A percentile compares a stretch with the other conserved stretches of the same genome.
These are phyloP conservation scores for Penicillium corylophilum DNA, from an alignment of 2,329 filamentous ascomycete species.

Conservation along the genomic window DNA sequence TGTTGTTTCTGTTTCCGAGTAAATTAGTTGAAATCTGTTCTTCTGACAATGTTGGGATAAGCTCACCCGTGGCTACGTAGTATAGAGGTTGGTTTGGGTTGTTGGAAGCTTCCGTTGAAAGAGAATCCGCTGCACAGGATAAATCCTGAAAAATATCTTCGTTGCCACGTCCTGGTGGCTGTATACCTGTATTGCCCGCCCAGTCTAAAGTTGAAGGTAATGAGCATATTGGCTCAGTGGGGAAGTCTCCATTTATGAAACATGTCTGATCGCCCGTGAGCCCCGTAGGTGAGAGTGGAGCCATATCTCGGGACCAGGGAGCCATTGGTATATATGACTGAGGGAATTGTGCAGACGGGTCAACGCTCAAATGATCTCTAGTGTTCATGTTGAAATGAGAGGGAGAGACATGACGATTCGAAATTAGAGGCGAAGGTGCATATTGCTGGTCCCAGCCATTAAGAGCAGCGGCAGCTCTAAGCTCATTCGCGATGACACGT, in stretches of 20 bases:
- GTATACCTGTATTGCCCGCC: not conserved
- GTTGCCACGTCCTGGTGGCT: not conserved
- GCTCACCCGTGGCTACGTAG: conserved; percentile 21
- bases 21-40: not conserved
- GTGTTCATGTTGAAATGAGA: not conserved
- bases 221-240: not conserved
- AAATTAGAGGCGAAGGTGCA: conserved; percentile 12
- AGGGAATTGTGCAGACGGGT: not conserved
- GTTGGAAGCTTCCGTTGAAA: not conserved
- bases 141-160: not conserved
- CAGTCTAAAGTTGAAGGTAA: not conserved
- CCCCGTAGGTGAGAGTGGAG: not conserved
- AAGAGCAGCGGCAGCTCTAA: conserved; percentile 29
- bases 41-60: no score
- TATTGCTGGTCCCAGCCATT: conserved; percentile 30
- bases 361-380: conserved; percentile 1
- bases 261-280: not conserved
- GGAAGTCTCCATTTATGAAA: not conserved
- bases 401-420: conserved; percentile 2
- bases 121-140: not conserved
- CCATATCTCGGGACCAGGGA: not conserved
- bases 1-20: conserved; percentile 9
- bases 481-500: conserved; percentile 35
- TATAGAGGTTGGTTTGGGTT: conserved; percentile 11
- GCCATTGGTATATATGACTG: not conserved